Conservation (phyloP, 805 yeast genomes). For the Brettanomyces naardenensis region DNA sequence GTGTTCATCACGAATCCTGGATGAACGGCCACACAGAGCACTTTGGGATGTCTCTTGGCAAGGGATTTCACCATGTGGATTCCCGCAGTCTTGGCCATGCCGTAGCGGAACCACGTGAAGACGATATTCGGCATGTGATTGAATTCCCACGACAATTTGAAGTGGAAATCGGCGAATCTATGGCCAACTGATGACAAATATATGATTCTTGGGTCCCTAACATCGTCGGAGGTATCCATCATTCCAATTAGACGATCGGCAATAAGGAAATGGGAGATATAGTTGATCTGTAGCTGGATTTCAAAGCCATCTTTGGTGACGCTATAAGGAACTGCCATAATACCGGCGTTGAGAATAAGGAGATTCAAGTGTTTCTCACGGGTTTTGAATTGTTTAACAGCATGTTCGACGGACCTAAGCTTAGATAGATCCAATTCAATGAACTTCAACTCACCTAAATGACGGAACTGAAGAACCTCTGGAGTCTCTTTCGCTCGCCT, state of each 20-base stretch:
- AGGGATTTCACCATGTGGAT: slow-evolving; percentile 65
- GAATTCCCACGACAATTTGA: slow-evolving; percentile 40
- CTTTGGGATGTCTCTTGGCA: slow-evolving; percentile 57
- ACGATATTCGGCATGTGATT: slow-evolving; percentile 55
- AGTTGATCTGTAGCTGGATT: slow-evolving; percentile 72
- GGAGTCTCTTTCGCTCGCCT: slow-evolving; percentile 18
- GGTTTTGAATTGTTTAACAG: slow-evolving; percentile 37
- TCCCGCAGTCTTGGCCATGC: slow-evolving; percentile 68
- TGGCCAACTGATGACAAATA: slow-evolving; percentile 64
- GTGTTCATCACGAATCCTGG: slow-evolving; percentile 88
- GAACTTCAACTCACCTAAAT: slow-evolving; percentile 43
- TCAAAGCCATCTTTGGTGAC: slow-evolving; percentile 61
- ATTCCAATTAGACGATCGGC: slow-evolving; percentile 52
- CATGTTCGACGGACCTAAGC: slow-evolving; percentile 37
- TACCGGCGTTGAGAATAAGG: slow-evolving; percentile 72
- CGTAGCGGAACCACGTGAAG: slow-evolving; percentile 74
- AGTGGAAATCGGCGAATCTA: slow-evolving; percentile 39
- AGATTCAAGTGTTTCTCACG: slow-evolving; percentile 48
- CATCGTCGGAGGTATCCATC: slow-evolving; percentile 29
- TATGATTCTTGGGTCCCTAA: slow-evolving; percentile 43
- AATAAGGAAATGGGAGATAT: slow-evolving; percentile 64
- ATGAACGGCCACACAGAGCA: slow-evolving; percentile 60
- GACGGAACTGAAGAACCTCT: slow-evolving; percentile 16
- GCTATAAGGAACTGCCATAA: slow-evolving; percentile 66
- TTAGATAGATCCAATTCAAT: slow-evolving; percentile 50